phyloP scores from a whole-genome alignment of 2,329 filamentous ascomycete species.

The Calonectria leucothoes region DNA sequence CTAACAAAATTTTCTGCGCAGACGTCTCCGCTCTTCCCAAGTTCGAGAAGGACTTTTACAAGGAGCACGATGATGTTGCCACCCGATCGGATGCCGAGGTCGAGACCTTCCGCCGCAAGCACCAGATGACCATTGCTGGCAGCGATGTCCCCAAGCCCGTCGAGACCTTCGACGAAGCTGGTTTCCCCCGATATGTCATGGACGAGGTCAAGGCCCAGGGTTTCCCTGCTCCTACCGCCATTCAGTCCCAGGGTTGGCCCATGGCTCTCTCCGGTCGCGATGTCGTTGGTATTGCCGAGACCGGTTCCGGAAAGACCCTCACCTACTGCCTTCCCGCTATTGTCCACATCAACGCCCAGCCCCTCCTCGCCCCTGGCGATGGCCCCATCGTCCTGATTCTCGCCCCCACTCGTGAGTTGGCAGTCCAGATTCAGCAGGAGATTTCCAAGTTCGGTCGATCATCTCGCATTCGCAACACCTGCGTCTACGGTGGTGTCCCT shows the following conservation, averaged over 20 bases:
- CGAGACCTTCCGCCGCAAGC: constrained; percentile 86
- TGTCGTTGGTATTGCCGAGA: constrained; percentile 99
- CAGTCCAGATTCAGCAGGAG: constrained; percentile 98
- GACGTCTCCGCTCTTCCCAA: constrained; percentile 86
- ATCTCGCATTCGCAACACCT: constrained; percentile 97
- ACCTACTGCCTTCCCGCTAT: constrained; percentile 98
- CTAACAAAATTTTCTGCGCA: constrained; percentile 51
- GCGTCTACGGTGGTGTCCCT: constrained; percentile 98
- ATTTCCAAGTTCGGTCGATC: constrained; percentile 99
- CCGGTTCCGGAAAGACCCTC: constrained; percentile 98
- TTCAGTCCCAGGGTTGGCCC: constrained; percentile 98
- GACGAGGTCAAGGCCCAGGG: constrained; percentile 98
- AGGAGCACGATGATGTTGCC: constrained; percentile 86
- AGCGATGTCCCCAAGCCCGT: constrained; percentile 90
- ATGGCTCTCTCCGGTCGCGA: constrained; percentile 99
- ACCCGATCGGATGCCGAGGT: constrained; percentile 82
- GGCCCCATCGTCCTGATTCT: constrained; percentile 97
- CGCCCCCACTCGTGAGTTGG: constrained; percentile 95
- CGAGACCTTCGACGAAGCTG: constrained; percentile 96
- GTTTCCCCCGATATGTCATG: constrained; percentile 97
- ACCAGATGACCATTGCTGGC: constrained; percentile 87
- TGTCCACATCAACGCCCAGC: constrained; percentile 99
- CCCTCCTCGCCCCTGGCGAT: constrained; percentile 92
- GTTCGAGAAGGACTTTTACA: constrained; percentile 99
- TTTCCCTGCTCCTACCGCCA: constrained; percentile 91